Evolutionary conservation across 2,329 filamentous ascomycete genomes (phyloP), one percentile per base, ranked within the genome.

Genomic region (Penicillium sp.): DNA sequence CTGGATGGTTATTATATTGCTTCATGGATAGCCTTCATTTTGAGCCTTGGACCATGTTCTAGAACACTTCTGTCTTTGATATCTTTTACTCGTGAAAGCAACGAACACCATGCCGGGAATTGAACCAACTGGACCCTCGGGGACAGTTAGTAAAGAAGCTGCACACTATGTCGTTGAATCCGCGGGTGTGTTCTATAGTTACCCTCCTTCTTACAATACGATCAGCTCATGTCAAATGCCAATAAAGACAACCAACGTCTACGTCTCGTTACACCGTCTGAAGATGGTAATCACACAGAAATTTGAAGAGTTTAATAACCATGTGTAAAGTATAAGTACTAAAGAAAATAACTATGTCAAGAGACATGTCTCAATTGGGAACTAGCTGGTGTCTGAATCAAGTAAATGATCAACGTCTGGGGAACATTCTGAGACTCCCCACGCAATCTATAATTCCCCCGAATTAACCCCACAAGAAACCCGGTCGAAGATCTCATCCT

Each of bases 241-340:
- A 21, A 21, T 21, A 21, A 21, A 21, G 19, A 21, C 19, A 21
- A 21, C 75, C 0, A 78, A 79, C 19, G 65, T 79, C 0, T 74
- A 78, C 36, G 50, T 64, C 27, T 59, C 62, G 6, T 23, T 63
- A 5, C 60, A 79, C 25, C 78, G 76, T n/a, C 57, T 79, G 5
- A 67, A 73, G 19, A 21, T 21, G 4, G 73, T 77, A 0, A 75
- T 78, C 44, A 53, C 57, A 1, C 65, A 68, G 47, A 67, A 65
- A 27, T 62, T 69, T 6, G 67, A 67, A 48, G 65, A 65, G 19
- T 29, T 63, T 10, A 43, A 57, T 11, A 58, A 61, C 44, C 56
- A 54, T n/a, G 23, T 23, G 23, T 23, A 23, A 23, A 23, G 4
- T 46, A 46, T 21, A 15, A 19, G 33, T n/a, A 19, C 15, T 19